Base-by-base conservation (phyloP, 768 basidiomycete genomes). In the Tylopilus plumbeoviolaceoides region DNA sequence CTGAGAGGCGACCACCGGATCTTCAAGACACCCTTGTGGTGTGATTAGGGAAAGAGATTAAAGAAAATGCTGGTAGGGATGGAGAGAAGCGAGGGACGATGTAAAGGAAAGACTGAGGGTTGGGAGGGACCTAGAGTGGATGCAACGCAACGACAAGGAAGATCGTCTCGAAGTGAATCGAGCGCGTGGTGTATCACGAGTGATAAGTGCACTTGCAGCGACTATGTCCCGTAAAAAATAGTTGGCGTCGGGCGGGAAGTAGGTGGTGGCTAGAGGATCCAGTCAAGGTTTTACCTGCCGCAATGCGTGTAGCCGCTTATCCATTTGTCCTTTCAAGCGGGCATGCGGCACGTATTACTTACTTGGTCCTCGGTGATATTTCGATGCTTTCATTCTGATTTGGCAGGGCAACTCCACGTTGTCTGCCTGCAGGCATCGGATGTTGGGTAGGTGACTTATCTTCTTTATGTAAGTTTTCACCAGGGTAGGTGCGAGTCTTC, bases 341-440 rank as follows among this genome's bases (percentile, higher is more conserved):
- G 46, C 66, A 68, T 51, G 64, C 57, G 59, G 66, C 63, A 38
- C 25, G 56, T 60, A 68, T 67, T 70, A 66, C 62, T 57, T 56
- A 63, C 58, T 62, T 61, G 47, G 63, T 64, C 59, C 56, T 61
- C 64, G 69, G 68, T 53, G 56, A 64, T 58, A 75, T 74, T 76
- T 74, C 14, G 72, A 71, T 65, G 63, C 72, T 70, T 73, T 59
- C 36, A 49, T 54, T 84, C 80, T 78, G 79, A 82, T 81, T 69
- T 63, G 69, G 67, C 53, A 69, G 51, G 59, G 73, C 70, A 69
- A 73, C 69, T 71, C 70, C 79, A 87, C 84, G 85, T 84, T 85
- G 76, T 74, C 71, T 83, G 85, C 85, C 85, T 86, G 82, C 83
- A 85, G 84, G 85, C 83, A 79, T 65, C 62, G 57, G 63, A 67